Evolutionary conservation across 768 basidiomycete species (phyloP).

Genomic region (Pleurotus ostreatus): DNA sequence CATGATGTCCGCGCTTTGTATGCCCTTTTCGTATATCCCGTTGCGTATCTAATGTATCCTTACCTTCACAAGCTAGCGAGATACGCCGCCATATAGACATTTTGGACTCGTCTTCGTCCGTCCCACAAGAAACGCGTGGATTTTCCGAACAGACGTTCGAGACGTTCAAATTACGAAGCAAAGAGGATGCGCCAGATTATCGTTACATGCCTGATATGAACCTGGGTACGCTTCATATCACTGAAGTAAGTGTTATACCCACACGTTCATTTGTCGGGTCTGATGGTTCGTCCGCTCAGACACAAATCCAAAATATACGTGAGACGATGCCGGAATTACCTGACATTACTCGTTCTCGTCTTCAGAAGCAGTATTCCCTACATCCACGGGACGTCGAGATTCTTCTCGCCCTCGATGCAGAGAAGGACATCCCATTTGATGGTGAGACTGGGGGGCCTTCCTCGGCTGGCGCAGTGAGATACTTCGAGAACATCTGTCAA

Average conservation of each 20-base stretch:
- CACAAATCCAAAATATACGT: conserved; percentile 52
- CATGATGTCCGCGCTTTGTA: conserved; percentile 83
- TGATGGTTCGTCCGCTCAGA: conserved; percentile 32
- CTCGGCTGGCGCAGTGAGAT: conserved; percentile 55
- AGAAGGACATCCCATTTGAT: conserved; percentile 58
- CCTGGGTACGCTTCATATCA: conserved; percentile 66
- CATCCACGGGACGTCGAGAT: conserved; percentile 68
- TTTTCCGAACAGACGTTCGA: conserved; percentile 79
- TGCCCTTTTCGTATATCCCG: conserved; percentile 16
- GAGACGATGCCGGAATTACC: conserved; percentile 74
- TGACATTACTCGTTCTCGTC: conserved; percentile 49
- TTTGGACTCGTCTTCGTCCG: conserved; percentile 33
- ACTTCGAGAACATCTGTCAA: conserved; percentile 73
- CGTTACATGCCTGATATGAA: conserved; percentile 98
- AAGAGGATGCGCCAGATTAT: conserved; percentile 95
- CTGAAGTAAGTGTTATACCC: conserved; percentile 31
- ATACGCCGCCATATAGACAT: conserved; percentile 72
- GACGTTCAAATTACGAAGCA: conserved; percentile 80
- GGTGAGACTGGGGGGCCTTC: conserved; percentile 32
- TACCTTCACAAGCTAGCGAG: conserved; percentile 60
- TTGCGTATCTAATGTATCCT: not conserved
- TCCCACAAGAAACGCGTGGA: conserved; percentile 86
- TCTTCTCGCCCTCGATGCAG: conserved; percentile 69
- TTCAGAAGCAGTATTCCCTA: conserved; percentile 46
- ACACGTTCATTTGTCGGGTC: no score